Evolutionary conservation across 2,329 filamentous ascomycete species (phyloP).

Genomic region (Alternaria brassicicola): DNA sequence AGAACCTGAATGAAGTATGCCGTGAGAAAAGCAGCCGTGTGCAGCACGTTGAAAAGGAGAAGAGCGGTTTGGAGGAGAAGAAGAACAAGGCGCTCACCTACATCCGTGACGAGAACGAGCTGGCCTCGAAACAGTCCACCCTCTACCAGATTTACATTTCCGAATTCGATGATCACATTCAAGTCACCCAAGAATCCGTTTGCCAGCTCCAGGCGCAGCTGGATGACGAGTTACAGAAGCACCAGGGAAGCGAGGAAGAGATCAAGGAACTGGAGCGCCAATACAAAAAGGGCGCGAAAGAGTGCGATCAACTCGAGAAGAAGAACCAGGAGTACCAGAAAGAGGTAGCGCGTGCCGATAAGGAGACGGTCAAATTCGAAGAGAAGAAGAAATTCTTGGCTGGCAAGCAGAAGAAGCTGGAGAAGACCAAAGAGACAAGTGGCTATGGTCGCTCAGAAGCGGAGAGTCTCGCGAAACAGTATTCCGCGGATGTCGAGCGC

Average conservation of each 20-base stretch:
- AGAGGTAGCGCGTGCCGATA: conserved; percentile 90
- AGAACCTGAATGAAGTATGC: conserved; percentile 91
- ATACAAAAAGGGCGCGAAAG: conserved; percentile 81
- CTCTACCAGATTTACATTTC: conserved; percentile 91
- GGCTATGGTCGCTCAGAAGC: conserved; percentile 77
- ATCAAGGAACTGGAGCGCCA: conserved; percentile 89
- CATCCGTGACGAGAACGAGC: conserved; percentile 90
- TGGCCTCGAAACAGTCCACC: conserved; percentile 85
- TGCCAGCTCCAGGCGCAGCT: conserved; percentile 88
- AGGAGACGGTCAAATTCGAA: conserved; percentile 95
- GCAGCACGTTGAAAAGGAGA: conserved; percentile 98
- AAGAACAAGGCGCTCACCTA: conserved; percentile 92
- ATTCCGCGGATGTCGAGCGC: conserved; percentile 76
- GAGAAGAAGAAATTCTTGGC: conserved; percentile 95
- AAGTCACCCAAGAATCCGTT: conserved; percentile 87
- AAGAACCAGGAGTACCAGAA: conserved; percentile 78
- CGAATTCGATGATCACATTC: conserved; percentile 86
- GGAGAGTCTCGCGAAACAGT: conserved; percentile 77
- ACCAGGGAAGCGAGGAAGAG: conserved; percentile 84
- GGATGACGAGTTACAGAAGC: conserved; percentile 86
- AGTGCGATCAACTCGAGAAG: conserved; percentile 83
- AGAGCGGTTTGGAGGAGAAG: conserved; percentile 89
- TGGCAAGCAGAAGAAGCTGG: conserved; percentile 91
- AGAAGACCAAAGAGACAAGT: conserved; percentile 81
- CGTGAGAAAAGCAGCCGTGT: conserved; percentile 94